Conservation (phyloP, 768 basidiomycete genomes). For the Plicaturopsis crispa region DNA sequence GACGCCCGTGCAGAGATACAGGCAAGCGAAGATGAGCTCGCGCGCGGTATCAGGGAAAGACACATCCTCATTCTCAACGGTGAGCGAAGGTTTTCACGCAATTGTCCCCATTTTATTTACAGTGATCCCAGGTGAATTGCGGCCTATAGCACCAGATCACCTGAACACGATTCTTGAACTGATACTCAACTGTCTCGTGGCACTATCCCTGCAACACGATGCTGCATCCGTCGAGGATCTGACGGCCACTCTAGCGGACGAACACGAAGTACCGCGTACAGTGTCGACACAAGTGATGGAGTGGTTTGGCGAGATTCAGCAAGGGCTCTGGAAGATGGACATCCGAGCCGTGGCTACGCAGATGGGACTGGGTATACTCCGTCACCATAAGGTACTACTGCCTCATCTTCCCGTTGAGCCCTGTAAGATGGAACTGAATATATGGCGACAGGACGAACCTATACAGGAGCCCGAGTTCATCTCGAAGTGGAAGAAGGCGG, state of each 20-base stretch:
- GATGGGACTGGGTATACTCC: constrained; percentile 70
- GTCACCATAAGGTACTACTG: constrained; percentile 43
- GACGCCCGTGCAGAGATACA: constrained; percentile 63
- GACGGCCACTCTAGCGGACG: constrained; percentile 51
- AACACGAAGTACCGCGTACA: constrained; percentile 59
- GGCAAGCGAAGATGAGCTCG: constrained; percentile 75
- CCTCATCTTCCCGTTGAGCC: neutral
- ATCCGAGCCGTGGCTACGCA: constrained; percentile 55
- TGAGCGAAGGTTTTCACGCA: constrained; percentile 18
- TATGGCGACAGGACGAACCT: constrained; percentile 45
- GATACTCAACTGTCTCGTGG: constrained; percentile 67
- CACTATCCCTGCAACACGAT: constrained; percentile 43
- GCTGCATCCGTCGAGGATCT: constrained; percentile 55
- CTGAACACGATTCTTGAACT: constrained; percentile 68
- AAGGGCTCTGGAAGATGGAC: constrained; percentile 62
- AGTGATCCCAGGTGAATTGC: constrained; percentile 47
- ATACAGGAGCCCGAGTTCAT: constrained; percentile 52
- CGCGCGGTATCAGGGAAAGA: constrained; percentile 51
- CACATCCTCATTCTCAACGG: constrained; percentile 72
- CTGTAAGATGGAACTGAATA: constrained; percentile 1
- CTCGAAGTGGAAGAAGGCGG: constrained; percentile 57
- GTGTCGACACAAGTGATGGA: constrained; percentile 65
- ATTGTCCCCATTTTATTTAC: constrained; percentile 1
- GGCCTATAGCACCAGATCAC: constrained; percentile 62
- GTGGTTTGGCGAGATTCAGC: constrained; percentile 70